These are phyloP conservation scores for Pyricularia grisea DNA, from an alignment of 2,329 filamentous ascomycete genomes.

Conservation along the genomic window DNA sequence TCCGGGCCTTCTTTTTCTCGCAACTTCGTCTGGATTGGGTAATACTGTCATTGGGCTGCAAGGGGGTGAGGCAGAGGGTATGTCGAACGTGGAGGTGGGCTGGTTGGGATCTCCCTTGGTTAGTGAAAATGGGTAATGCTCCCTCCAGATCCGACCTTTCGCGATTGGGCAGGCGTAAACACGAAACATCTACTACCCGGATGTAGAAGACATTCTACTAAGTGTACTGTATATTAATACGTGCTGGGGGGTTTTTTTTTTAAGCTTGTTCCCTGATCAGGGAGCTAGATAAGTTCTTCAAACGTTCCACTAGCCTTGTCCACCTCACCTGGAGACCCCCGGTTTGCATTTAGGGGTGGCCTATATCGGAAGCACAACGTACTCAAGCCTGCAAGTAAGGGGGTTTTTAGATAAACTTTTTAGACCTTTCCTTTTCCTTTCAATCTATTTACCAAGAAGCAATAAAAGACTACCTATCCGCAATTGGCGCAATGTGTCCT, in stretches of 20 bases:
- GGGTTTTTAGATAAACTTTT: neutral
- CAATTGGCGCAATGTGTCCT: neutral
- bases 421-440: neutral
- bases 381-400: neutral
- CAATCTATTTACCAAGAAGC: neutral
- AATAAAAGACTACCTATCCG: neutral
- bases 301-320: neutral
- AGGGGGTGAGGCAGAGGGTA: neutral
- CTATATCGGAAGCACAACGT: too few species aligned
- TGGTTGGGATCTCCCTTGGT: neutral
- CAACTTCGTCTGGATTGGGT: neutral
- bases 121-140: neutral
- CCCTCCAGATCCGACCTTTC: neutral
- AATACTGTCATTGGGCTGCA: neutral
- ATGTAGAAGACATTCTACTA: neutral
- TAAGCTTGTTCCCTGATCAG: neutral
- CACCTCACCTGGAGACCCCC: too few species aligned
- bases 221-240: neutral
- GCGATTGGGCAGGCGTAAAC: neutral
- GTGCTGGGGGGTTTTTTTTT: neutral
- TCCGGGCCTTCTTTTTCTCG: neutral
- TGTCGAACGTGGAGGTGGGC: neutral
- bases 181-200: neutral
- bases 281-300: neutral
- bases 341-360: neutral